Conservation (phyloP, 106 monocot species). For the Posidonia australis region DNA sequence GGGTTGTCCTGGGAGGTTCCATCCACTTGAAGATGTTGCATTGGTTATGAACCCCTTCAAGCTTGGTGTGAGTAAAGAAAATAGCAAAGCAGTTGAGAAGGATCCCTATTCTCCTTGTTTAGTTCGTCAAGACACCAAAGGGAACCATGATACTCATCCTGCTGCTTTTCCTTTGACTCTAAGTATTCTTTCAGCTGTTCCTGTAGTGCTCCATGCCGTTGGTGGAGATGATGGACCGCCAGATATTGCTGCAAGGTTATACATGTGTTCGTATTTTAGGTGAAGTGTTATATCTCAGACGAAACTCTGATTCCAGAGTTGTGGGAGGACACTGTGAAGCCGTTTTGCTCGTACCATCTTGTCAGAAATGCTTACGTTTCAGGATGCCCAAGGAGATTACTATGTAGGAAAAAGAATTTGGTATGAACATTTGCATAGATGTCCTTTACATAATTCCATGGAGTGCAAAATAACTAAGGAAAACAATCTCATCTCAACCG, state of each 20-base stretch:
- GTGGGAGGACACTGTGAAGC: too few relatives aligned
- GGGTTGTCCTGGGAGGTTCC: background rate
- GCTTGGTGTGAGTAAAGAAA: background rate
- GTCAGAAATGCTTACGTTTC: too few relatives aligned
- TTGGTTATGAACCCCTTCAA: conserved; percentile 13
- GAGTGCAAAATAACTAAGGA: too few relatives aligned
- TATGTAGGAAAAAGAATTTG: too few relatives aligned
- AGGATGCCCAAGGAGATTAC: too few relatives aligned
- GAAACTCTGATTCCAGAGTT: too few relatives aligned
- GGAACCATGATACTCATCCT: conserved; percentile 1
- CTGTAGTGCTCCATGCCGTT: conserved; percentile 26
- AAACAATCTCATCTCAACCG: too few relatives aligned
- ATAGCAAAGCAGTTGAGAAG: background rate
- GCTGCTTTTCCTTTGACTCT: conserved; percentile 18
- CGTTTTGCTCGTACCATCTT: too few relatives aligned
- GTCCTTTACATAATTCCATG: too few relatives aligned
- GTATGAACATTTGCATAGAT: too few relatives aligned
- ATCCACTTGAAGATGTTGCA: conserved; percentile 11
- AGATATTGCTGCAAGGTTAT: conserved; percentile 20
- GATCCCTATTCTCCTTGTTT: background rate
- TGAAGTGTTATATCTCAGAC: background rate
- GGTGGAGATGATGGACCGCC: conserved; percentile 21
- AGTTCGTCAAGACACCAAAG: background rate
- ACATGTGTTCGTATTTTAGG: conserved; percentile 15
- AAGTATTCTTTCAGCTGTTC: conserved; percentile 17